Percentiles rank a stretch among this genome's conserved stretches.
phyloP scores from a whole-genome alignment of 2,329 filamentous ascomycete genomes.

The Fusarium acutatum region DNA sequence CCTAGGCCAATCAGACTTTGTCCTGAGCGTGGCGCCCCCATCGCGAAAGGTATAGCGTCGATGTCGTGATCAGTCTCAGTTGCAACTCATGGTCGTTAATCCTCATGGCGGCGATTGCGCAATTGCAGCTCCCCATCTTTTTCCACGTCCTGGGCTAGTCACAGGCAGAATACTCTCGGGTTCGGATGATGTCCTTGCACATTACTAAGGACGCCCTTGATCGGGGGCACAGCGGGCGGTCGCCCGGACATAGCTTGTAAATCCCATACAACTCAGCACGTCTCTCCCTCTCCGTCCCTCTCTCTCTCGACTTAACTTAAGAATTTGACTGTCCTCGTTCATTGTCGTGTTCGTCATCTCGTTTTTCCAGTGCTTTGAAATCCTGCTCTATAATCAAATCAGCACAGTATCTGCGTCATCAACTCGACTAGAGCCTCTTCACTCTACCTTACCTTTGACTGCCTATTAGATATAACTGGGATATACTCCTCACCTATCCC shows the following conservation, averaged over 20 bases:
- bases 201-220: constrained; percentile 41
- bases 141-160: constrained; percentile 33
- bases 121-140: constrained; percentile 45
- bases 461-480: constrained; percentile 32
- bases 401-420: constrained; percentile 40
- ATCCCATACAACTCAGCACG: constrained; percentile 30
- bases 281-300: constrained; percentile 20
- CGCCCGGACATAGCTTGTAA: constrained; percentile 42
- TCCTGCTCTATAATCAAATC: constrained; percentile 29
- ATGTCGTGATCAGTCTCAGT: constrained; percentile 60
- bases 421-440: constrained; percentile 13
- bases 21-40: constrained; percentile 37
- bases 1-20: constrained; percentile 48
- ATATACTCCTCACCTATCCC: constrained; percentile 16
- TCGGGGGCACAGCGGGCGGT: constrained; percentile 38
- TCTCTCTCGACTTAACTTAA: constrained; percentile 33
- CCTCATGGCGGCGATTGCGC: constrained; percentile 49
- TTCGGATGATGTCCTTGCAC: constrained; percentile 31
- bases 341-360: constrained; percentile 33
- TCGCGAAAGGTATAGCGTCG: constrained; percentile 61
- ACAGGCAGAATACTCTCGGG: constrained; percentile 31
- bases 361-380: constrained; percentile 30
- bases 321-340: constrained; percentile 39
- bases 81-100: constrained; percentile 42
- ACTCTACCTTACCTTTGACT: constrained; percentile 13